Conservation (phyloP, 2,329 filamentous ascomycete genomes). For the Pyrenophora teres region DNA sequence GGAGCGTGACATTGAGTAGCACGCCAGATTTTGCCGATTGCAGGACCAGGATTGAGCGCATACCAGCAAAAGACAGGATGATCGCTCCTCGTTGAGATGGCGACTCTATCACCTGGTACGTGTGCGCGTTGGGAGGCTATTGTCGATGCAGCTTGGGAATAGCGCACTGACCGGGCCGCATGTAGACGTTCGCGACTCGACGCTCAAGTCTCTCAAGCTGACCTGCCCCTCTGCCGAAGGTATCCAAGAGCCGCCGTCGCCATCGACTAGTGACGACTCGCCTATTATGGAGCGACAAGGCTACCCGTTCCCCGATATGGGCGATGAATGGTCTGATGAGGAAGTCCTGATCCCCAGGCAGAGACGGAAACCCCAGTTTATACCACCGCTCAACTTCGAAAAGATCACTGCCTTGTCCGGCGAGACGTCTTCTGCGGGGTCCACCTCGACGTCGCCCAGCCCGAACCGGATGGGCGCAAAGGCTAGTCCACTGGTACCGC, state of each 20-base stretch:
- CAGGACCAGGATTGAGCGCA: not conserved
- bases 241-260: conserved; percentile 26
- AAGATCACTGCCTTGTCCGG: conserved; percentile 27
- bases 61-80: conserved; percentile 19
- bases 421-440: conserved; percentile 34
- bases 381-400: conserved; percentile 32
- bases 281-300: conserved; percentile 22
- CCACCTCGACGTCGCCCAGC: conserved; percentile 29
- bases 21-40: too few relatives aligned
- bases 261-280: conserved; percentile 18
- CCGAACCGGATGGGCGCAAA: conserved; percentile 26
- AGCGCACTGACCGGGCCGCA: conserved; percentile 29
- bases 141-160: not conserved
- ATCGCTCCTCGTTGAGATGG: conserved; percentile 23
- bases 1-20: too few relatives aligned
- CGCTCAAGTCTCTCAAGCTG: conserved; percentile 43
- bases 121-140: conserved; percentile 14
- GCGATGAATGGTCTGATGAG: conserved; percentile 46
- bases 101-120: conserved; percentile 35
- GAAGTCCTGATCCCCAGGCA: conserved; percentile 43
- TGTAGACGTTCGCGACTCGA: conserved; percentile 45
- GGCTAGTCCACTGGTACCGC: conserved; percentile 37
- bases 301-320: conserved; percentile 40
- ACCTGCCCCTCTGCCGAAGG: conserved; percentile 46
- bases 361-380: conserved; percentile 35